Base-by-base conservation (phyloP, 2,329 filamentous ascomycete species). In the Pleomassaria siparia region DNA sequence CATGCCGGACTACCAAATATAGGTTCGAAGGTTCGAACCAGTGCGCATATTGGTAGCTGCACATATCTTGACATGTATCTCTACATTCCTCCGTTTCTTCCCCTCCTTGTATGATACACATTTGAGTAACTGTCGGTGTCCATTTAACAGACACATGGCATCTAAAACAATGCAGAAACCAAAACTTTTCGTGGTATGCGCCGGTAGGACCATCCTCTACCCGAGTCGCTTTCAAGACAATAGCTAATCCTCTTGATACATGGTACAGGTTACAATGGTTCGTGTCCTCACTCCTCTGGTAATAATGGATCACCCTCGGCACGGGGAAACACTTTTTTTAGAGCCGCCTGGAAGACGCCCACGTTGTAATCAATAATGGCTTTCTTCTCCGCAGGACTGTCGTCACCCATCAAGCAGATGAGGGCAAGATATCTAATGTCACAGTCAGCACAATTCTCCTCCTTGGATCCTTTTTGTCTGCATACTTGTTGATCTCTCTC, bases 361-460 rank as follows among this genome's bases (percentile, higher is more conserved):
- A 92, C 87, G 60, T 95, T 94, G 82, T 92, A 90, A 59, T 91
- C 90, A 52, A 95, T 88, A 53, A 91, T 75, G 3, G 87, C 86
- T 76, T 92, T 89, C 75, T 88, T 89, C 64, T 91, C 87, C 59
- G 89, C 89, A 22, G 86, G 88, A 45, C 88, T 88, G 64, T 82
- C 80, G 53, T 92, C 88, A 67, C 87, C 87, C 88, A 92, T 91
- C 53, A 95, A 86, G 50, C 89, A 90, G 26, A 95, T 88, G 12
- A 95, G 78, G 0, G 88, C 88, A 37, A 94, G 77, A 66, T 91
- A 91, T 52, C 82, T 85, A 36, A 32, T 21, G 6, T 24, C n/a
- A 16, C 22, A 13, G 35, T 37, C n/a, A 37, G 35, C 35, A n/a
- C 24, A 4, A 7, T 35, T 20, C 6, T 8, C 35, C n/a, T 32